Conservation (phyloP, 768 basidiomycete genomes). For the Rhizopogon roseolus region DNA sequence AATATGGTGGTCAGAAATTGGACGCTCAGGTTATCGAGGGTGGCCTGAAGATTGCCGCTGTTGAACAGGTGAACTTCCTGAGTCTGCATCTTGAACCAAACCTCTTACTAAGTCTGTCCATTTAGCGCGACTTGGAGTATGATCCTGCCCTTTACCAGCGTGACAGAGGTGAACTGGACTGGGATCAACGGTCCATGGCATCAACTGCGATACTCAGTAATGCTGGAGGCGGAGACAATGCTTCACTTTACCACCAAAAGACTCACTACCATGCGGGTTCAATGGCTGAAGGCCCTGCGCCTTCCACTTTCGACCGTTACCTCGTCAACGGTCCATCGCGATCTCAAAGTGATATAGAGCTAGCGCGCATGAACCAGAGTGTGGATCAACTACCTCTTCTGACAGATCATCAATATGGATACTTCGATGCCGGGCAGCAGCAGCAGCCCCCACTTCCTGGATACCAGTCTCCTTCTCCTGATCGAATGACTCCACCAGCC, state of each 20-base stretch:
- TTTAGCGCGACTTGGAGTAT: slow-evolving; percentile 69
- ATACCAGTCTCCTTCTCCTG: slow-evolving; percentile 20
- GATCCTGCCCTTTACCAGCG: slow-evolving; percentile 75
- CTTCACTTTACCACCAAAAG: slow-evolving; percentile 37
- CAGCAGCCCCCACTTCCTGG: slow-evolving; percentile 18
- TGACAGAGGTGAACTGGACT: slow-evolving; percentile 82
- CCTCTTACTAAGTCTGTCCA: not conserved
- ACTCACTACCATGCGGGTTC: slow-evolving; percentile 34
- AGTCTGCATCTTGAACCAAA: not conserved
- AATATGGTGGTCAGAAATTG: slow-evolving; percentile 76
- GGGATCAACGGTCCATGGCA: slow-evolving; percentile 77
- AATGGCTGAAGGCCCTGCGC: slow-evolving; percentile 30
- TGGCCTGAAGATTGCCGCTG: slow-evolving; percentile 78
- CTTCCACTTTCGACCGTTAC: slow-evolving; percentile 54
- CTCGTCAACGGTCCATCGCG: slow-evolving; percentile 42
- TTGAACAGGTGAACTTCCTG: slow-evolving; percentile 54
- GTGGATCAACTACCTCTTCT: slow-evolving; percentile 60
- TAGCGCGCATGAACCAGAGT: slow-evolving; percentile 48
- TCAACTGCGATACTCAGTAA: slow-evolving; percentile 51
- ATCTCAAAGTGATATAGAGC: slow-evolving; percentile 41
- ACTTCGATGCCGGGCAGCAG: slow-evolving; percentile 8
- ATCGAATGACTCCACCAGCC: slow-evolving; percentile 11
- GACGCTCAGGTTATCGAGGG: slow-evolving; percentile 71
- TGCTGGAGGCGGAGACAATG: slow-evolving; percentile 22
- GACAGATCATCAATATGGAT: slow-evolving; percentile 17